Base-by-base conservation (phyloP, 2,329 filamentous ascomycete genomes). In the Colletotrichum euphorbiae region DNA sequence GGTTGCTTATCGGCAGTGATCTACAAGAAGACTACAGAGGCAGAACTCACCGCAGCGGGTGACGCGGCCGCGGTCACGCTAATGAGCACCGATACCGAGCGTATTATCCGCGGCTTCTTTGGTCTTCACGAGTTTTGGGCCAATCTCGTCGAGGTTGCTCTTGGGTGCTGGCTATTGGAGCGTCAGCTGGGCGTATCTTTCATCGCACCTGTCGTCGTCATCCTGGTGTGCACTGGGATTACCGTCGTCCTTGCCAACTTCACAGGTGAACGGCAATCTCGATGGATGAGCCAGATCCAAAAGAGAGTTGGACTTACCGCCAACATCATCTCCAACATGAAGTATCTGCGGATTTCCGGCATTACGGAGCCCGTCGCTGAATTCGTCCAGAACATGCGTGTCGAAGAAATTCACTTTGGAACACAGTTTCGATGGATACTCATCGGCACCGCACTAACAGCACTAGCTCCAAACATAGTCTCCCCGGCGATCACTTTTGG, bases 21-120 rank as follows among this genome's bases (percentile, higher is more conserved):
- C 1, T 80, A 78, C 64, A 69, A 72, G 15, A 77, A 77, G 71
- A 78, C 76, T 0, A 76, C 73, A 2, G 66, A 73, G 52, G 70
- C 75, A n/a, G 72, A 69, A 2, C 62, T 72, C 6, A 66, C 69
- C 2, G 73, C 59, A 1, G 69, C 71, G 0, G 73, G 73, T 1
- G 76, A 80, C 51, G 75, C 76, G 1, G 77, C 76, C 0, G 75
- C 77, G 0, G 70, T 80, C 9, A 81, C 79, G 0, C 67, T 81
- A 11, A 81, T 81, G 79, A 81, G 76, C 59, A 75, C 74, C 4
- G 79, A 81, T 58, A 71, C 78, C 4, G 79, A 81, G 57, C 74
- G 76, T 13, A 76, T 80, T 38, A 68, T 74, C 0, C 46, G 68
- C 3, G 79, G 79, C 0, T 72, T 78, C 15, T 59, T 73, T 2